Conservation (phyloP, 106 monocot species). For the Chionographis japonica region DNA sequence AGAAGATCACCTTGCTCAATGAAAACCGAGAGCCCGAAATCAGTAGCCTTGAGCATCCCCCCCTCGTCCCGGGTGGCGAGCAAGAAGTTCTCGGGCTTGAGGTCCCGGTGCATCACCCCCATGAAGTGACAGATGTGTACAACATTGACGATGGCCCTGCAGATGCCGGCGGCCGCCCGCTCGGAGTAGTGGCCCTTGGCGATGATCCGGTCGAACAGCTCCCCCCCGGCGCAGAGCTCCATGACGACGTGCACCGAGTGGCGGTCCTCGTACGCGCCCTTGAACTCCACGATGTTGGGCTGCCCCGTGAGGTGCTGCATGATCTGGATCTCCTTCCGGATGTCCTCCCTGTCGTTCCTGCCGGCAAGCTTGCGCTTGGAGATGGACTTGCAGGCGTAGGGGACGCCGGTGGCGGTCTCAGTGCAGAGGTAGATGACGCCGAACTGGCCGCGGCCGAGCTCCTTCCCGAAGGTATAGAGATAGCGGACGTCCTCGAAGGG, state of each 20-base stretch:
- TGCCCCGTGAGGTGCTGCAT: constrained; percentile 64
- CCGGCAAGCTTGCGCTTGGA: constrained; percentile 44
- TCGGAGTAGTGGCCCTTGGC: constrained; percentile 51
- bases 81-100: constrained; percentile 64
- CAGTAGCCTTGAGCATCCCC: constrained; percentile 55
- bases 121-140: constrained; percentile 57
- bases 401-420: constrained; percentile 29
- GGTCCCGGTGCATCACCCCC: constrained; percentile 63
- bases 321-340: constrained; percentile 48
- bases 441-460: constrained; percentile 57
- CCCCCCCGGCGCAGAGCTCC: constrained; percentile 62
- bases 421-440: constrained; percentile 57
- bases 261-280: constrained; percentile 52
- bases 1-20: constrained; percentile 45
- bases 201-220: constrained; percentile 53
- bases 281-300: constrained; percentile 57
- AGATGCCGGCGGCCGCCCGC: constrained; percentile 35
- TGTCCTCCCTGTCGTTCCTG: constrained; percentile 40
- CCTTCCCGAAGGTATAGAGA: constrained; percentile 40
- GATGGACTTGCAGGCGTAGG: constrained; percentile 59
- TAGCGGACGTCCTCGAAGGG: constrained; percentile 28
- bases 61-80: constrained; percentile 43
- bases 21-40: constrained; percentile 62
- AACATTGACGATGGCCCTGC: constrained; percentile 47
- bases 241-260: constrained; percentile 43